Evolutionary conservation across 2,329 filamentous ascomycete genomes (phyloP).

Genomic region (Stagonosporopsis chrysanthemi): DNA sequence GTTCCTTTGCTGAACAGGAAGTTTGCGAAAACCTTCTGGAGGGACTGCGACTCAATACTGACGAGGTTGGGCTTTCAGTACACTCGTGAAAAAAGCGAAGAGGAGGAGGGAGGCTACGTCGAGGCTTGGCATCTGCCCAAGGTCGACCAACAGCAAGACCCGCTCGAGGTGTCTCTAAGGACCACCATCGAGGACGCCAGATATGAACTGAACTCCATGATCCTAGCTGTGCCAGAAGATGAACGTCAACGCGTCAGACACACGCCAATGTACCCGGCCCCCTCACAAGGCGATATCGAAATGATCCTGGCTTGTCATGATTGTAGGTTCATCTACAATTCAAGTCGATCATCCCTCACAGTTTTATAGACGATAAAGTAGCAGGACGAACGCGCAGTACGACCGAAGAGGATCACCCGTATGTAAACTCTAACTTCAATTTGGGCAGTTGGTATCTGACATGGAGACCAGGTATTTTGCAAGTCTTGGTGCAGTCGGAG

Average conservation of each 20-base stretch:
- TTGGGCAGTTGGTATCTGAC: not conserved
- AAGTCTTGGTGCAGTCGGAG: conserved; percentile 66
- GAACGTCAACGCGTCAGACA: conserved; percentile 43
- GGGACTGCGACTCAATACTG: conserved; percentile 66
- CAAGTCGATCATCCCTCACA: conserved; percentile 19
- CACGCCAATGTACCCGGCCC: conserved; percentile 39
- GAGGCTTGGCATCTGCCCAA: conserved; percentile 46
- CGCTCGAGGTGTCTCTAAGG: conserved; percentile 33
- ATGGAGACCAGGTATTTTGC: conserved; percentile 60
- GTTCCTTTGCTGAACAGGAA: conserved; percentile 69
- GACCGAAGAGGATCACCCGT: conserved; percentile 49
- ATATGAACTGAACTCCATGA: conserved; percentile 63
- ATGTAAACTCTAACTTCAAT: conserved; percentile 5
- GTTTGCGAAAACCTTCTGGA: conserved; percentile 69
- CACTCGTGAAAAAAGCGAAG: conserved; percentile 40
- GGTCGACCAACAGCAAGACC: conserved; percentile 29
- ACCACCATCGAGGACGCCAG: conserved; percentile 64
- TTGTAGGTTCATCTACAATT: conserved; percentile 30
- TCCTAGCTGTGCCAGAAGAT: conserved; percentile 50
- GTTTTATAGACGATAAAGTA: conserved; percentile 34
- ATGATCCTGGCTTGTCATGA: conserved; percentile 47
- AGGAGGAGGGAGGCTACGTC: conserved; percentile 34
- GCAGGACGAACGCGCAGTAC: conserved; percentile 38
- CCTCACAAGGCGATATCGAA: conserved; percentile 52
- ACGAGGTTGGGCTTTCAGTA: conserved; percentile 64